A percentile compares a stretch with the other conserved stretches of the same genome.
Conservation (phyloP, 495 filamentous ascomycete species). For the Elaphomyces granulatus region DNA sequence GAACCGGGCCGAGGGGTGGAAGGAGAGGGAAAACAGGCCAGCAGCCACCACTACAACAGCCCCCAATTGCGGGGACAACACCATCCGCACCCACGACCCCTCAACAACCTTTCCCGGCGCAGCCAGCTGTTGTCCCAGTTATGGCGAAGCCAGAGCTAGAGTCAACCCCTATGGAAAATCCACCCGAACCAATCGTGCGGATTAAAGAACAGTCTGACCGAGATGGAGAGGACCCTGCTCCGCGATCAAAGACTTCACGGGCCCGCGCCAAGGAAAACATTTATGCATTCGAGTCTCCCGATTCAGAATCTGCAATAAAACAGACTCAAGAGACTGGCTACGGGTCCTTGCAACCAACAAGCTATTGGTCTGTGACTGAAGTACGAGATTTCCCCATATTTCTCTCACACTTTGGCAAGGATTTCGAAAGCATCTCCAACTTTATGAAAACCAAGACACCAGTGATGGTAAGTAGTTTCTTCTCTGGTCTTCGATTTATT, state of each 20-base stretch:
- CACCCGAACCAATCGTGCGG: slow-evolving; percentile 8
- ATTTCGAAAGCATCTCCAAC: slow-evolving; percentile 71
- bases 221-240: slow-evolving; percentile 10
- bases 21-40: slow-evolving; percentile 23
- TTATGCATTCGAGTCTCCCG: slow-evolving; percentile 30
- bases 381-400: slow-evolving; percentile 65
- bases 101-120: slow-evolving; percentile 10
- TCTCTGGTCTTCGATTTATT: slow-evolving; percentile 3
- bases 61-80: slow-evolving; percentile 9
- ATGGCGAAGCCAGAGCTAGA: slow-evolving; percentile 23
- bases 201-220: slow-evolving; percentile 16
- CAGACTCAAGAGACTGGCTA: slow-evolving; percentile 23
- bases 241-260: slow-evolving; percentile 21
- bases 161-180: slow-evolving; percentile 17
- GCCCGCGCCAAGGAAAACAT: slow-evolving; percentile 26
- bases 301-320: slow-evolving; percentile 21
- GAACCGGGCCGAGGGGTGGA: slow-evolving; percentile 22
- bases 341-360: slow-evolving; percentile 54
- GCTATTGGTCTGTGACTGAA: slow-evolving; percentile 96
- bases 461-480: slow-evolving; percentile 58
- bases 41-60: slow-evolving; percentile 19
- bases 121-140: slow-evolving; percentile 1
- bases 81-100: neutral
- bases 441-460: slow-evolving; percentile 87
- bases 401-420: slow-evolving; percentile 71